Percentiles rank a stretch among this genome's conserved stretches.
Evolutionary conservation across 306 rosid genomes (phyloP).

Genomic region (Citrullus colocynthis): DNA sequence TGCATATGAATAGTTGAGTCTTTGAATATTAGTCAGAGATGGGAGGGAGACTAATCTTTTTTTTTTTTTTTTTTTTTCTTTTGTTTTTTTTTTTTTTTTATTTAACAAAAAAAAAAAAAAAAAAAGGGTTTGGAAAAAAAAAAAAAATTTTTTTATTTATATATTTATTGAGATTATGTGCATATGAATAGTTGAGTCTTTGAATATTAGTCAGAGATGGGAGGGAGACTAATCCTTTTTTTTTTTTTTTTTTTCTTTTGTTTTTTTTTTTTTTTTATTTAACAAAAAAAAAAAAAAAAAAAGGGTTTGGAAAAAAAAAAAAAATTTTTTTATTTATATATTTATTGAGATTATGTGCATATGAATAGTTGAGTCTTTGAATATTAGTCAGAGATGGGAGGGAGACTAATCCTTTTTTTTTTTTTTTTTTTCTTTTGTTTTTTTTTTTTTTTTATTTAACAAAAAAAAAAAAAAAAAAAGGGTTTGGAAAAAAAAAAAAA

Average conservation of each 20-base stretch:
- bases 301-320: no score
- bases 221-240: conserved; percentile 5
- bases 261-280: no score
- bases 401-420: not conserved
- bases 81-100: no score
- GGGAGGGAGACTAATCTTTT: conserved; percentile 8
- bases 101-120: no score
- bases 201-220: conserved; percentile 22
- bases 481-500: no score
- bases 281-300: no score
- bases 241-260: not conserved
- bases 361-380: not conserved
- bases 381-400: conserved; percentile 27
- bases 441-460: no score
- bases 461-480: no score
- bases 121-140: no score
- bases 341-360: not conserved
- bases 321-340: no score
- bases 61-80: not conserved
- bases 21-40: conserved; percentile 21
- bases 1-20: not conserved
- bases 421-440: no score
- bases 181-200: not conserved
- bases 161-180: not conserved
- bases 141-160: no score